phyloP scores from a whole-genome alignment of 2,329 filamentous ascomycete species.

The Stagonosporopsis rhizophila region DNA sequence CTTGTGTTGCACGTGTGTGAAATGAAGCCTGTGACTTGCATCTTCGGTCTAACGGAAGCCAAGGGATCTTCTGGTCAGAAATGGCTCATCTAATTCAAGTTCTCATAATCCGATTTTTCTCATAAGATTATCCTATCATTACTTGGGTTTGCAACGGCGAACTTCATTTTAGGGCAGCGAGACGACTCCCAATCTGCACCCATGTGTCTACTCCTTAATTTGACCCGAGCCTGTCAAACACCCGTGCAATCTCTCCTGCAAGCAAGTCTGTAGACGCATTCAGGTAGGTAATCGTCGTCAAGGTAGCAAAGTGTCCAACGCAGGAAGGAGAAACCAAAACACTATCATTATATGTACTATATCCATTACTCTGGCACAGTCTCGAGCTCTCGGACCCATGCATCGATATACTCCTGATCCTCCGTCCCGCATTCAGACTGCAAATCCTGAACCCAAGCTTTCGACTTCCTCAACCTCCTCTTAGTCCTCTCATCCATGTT shows the following conservation, averaged over 20 bases:
- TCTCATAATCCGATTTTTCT: not conserved
- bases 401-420: constrained; percentile 18
- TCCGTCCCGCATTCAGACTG: constrained; percentile 14
- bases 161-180: not conserved
- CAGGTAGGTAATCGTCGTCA: not conserved
- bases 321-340: not conserved
- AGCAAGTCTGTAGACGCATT: too few relatives aligned
- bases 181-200: not conserved
- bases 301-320: not conserved
- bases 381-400: constrained; percentile 15
- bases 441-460: constrained; percentile 15
- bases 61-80: not conserved
- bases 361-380: constrained; percentile 1
- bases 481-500: constrained; percentile 10
- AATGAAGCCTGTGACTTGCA: not conserved
- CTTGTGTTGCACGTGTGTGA: not conserved
- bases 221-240: not conserved
- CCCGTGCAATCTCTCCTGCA: too few relatives aligned
- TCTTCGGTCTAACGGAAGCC: not conserved
- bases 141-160: not conserved
- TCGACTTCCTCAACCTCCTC: constrained; percentile 8
- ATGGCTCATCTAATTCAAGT: not conserved
- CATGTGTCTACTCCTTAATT: not conserved
- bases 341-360: not conserved
- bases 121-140: not conserved